Conservation (phyloP, 2,329 filamentous ascomycete genomes). For the Scleromitrula shiraiana region DNA sequence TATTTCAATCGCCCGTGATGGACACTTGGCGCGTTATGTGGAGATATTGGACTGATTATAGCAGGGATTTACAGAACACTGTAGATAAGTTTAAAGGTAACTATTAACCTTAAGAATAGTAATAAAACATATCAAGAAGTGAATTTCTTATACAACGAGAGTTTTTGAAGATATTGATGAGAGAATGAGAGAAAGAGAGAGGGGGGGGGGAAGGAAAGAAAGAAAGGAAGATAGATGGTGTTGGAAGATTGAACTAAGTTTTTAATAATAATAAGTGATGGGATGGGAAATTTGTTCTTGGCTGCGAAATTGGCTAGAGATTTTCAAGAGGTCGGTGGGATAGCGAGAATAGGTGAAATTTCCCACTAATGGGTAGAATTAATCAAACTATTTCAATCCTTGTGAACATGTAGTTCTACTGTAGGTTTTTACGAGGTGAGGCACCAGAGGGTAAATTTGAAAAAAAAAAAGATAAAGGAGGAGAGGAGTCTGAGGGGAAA, state of each 20-base stretch:
- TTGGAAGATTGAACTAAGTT: background rate
- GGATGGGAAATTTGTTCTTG: slow-evolving; percentile 7
- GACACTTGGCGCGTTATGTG: slow-evolving; percentile 10
- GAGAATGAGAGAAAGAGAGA: no score
- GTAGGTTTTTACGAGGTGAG: no score
- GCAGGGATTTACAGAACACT: background rate
- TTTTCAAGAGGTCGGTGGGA: background rate
- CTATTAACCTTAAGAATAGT: background rate
- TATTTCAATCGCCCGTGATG: slow-evolving; percentile 3
- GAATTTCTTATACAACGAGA: no score
- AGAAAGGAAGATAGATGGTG: background rate
- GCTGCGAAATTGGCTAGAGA: background rate
- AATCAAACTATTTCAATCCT: no score
- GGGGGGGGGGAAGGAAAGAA: no score
- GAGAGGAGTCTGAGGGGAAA: no score
- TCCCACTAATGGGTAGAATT: no score
- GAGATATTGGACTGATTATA: background rate
- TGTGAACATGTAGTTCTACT: no score
- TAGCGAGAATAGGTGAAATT: background rate
- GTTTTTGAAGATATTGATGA: no score
- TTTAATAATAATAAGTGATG: background rate
- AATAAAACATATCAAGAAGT: no score
- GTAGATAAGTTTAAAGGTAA: background rate
- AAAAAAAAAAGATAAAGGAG: no score
- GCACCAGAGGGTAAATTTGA: no score